Evolutionary conservation across 495 filamentous ascomycete species (phyloP), one percentile per base, ranked within the genome.

Genomic region (Aspergillus heteromorphus): DNA sequence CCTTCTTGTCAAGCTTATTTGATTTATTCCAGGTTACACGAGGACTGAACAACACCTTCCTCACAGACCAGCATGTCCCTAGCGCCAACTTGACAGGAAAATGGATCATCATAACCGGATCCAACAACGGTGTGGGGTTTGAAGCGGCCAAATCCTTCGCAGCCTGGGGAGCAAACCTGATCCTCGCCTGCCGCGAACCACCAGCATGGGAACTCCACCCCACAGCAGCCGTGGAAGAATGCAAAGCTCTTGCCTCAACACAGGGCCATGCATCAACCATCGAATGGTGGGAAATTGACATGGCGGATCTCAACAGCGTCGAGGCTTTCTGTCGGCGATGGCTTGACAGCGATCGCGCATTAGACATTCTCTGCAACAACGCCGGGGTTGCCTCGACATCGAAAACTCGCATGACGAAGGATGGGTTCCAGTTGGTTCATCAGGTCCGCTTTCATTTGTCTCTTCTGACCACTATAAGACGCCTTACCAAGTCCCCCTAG

Each of bases 231-330:
- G 53, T 56, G 1, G 34, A 64, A 14, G 36, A 62, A 30, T 64
- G 60, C 36, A 49, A 55, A 27, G 31, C 45, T 0, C 13, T 59
- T 9, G 63, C 65, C 1, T 21, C 31, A 16, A 34, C 53, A 2
- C 14, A 51, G 2, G 63, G 58, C n/a, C 63, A 68, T 36, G 30
- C 47, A 6, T 57, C 73, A 1, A 67, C 31, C 0, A 73, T 74
- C 16, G 71, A 81, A 30, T 75, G 78, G 40, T 80, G 78, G 73
- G 58, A 66, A 7, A 49, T 86, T 0, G 79, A 84, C 45, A 74
- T 83, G 66, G 65, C 62, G 11, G 63, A 66, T 4, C 71, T 80
- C 38, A 50, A 53, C 6, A 79, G 73, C 1, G 62, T 82, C 11
- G 67, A 75, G 21, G 62, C 63, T 0, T 82, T 83, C 48, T 70